Conservation (phyloP, 106 monocot genomes). For the Platanthera guangdongensis region DNA sequence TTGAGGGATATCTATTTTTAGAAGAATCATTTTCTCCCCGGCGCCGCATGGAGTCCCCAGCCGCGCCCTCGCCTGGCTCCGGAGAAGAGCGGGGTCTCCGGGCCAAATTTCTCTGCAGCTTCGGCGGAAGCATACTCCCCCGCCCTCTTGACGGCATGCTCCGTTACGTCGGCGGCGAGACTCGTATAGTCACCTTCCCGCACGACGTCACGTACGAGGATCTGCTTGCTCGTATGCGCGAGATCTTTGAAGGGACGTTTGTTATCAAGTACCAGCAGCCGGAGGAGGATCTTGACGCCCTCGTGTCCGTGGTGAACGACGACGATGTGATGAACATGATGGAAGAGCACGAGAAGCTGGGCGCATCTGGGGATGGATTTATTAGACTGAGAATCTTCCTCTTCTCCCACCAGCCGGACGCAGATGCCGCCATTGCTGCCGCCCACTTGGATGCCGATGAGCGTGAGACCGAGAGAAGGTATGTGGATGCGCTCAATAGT, state of each 20-base stretch:
- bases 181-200: constrained; percentile 69
- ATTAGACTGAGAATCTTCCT: constrained; percentile 73
- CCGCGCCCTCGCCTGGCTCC: constrained; percentile 11
- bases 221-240: constrained; percentile 52
- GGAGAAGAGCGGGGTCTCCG: constrained; percentile 35
- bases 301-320: constrained; percentile 91
- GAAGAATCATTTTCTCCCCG: not conserved
- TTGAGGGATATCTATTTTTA: not conserved
- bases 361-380: constrained; percentile 28
- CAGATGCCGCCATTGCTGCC: constrained; percentile 8
- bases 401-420: constrained; percentile 56
- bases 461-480: constrained; percentile 72
- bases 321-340: constrained; percentile 95
- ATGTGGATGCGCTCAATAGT: constrained; percentile 85
- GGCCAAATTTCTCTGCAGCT: constrained; percentile 92
- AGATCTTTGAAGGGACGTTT: constrained; percentile 57
- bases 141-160: constrained; percentile 83
- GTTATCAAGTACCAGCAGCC: constrained; percentile 91
- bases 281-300: constrained; percentile 87
- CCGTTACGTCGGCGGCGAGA: constrained; percentile 98
- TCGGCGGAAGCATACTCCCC: constrained; percentile 86
- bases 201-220: constrained; percentile 48
- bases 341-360: constrained; percentile 94
- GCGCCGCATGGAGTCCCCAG: constrained; percentile 6
- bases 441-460: constrained; percentile 46